Evolutionary conservation across 441 rosid genomes (phyloP), one percentile per base, ranked within the genome.

Genomic region (Syzygium malaccense): DNA sequence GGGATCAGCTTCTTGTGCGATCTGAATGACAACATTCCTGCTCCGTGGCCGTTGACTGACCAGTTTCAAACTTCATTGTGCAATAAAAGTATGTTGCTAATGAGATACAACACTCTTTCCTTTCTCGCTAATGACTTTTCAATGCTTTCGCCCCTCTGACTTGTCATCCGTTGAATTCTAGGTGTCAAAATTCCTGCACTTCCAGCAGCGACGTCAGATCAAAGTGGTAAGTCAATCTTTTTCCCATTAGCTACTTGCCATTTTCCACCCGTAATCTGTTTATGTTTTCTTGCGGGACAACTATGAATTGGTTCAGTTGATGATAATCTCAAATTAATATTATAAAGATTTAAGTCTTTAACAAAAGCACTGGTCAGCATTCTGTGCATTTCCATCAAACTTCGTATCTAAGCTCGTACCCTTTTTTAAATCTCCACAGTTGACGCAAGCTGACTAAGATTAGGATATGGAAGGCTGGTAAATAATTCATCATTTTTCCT

Each of bases 1-100:
- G 98, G 99, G 86, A 92, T 98, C 87, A 95, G 99, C 93, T 98
- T 98, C 92, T 96, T 96, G 19, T 98, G 99, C 88, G 99, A 98
- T 91, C 94, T 98, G 86, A 98, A 97, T 91, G 99, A 98, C 91
- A 97, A 97, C 91, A 97, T 98, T 93, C 98, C 99, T 0, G 99
- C 99, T 85, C 98, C 95, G 3, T 98, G 99, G 99, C 99, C 99
- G 8, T 92, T 93, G 48, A 87, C 95, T 37, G 75, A 93, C 64
- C 95, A 92, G 25, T 62, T 93, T 88, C 88, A 96, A 33, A 91
- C 98, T 57, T 95, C 97, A 68, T 90, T 96, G 18, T 96, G 99
- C 93, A 96, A 95, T 83, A 97, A 93, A 89, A 90, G 99, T 98
- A 88, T 7, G 93, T 87, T 68, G n/a, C 48, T 85, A 58, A 55